Evolutionary conservation across 2,329 filamentous ascomycete genomes (phyloP).

Genomic region (Venturia effusa): DNA sequence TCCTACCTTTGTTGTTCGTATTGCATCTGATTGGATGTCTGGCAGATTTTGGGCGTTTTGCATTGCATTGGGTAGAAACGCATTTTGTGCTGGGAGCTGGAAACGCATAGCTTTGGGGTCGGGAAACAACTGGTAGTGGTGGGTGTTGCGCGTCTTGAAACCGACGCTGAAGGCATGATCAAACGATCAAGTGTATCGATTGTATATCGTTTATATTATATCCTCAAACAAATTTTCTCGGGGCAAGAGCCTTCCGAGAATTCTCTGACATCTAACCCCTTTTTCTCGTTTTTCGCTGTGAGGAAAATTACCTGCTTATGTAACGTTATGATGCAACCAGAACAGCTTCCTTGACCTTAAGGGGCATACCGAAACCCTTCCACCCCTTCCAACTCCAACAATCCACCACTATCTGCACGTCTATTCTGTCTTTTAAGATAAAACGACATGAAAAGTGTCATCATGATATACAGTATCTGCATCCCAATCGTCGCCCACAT

Average conservation of each 20-base stretch:
- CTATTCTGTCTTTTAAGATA: background rate
- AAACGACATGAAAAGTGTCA: background rate
- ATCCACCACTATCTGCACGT: background rate
- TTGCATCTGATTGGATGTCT: too few species aligned
- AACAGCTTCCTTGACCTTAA: too few species aligned
- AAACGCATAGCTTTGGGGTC: background rate
- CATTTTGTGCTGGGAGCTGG: background rate
- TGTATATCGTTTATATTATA: too few species aligned
- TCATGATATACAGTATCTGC: conserved; percentile 1
- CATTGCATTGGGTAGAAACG: background rate
- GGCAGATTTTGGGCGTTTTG: background rate
- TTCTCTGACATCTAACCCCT: background rate
- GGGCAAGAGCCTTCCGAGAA: conserved; percentile 4
- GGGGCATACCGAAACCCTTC: conserved; percentile 5
- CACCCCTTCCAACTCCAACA: background rate
- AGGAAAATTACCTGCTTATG: too few species aligned
- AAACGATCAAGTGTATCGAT: too few species aligned
- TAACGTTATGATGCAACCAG: too few species aligned
- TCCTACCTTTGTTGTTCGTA: too few species aligned
- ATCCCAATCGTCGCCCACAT: conserved; percentile 4
- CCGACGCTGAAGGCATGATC: background rate
- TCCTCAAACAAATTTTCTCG: background rate
- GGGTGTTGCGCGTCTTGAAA: background rate
- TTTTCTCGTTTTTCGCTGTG: too few species aligned
- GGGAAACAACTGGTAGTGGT: background rate